phyloP scores from a whole-genome alignment of 495 filamentous ascomycete genomes.

The Penicillium parvum region DNA sequence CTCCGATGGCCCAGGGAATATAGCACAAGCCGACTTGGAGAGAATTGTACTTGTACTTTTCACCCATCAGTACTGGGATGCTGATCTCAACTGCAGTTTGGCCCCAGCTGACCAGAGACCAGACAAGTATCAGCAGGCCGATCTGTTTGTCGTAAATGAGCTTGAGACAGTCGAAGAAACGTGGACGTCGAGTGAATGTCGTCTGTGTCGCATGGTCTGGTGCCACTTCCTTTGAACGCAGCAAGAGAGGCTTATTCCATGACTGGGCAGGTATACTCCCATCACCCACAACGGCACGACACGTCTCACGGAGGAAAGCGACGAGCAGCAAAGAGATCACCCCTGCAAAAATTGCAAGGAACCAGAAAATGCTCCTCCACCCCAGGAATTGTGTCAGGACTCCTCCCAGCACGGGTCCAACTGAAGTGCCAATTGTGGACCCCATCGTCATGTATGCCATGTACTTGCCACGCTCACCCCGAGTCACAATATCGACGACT shows the following conservation, averaged over 20 bases:
- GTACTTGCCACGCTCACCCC: slow-evolving; percentile 34
- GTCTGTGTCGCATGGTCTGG: neutral
- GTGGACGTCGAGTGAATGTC: neutral
- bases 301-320: slow-evolving; percentile 31
- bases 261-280: slow-evolving; percentile 31
- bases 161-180: neutral
- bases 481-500: slow-evolving; percentile 29
- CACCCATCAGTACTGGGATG: neutral
- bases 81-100: slow-evolving; percentile 1
- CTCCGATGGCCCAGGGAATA: neutral
- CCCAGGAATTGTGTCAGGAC: slow-evolving; percentile 56
- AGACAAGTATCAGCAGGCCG: neutral
- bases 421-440: slow-evolving; percentile 33
- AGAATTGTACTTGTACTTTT: slow-evolving; percentile 1
- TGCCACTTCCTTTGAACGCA: neutral
- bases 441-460: slow-evolving; percentile 20
- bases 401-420: slow-evolving; percentile 58
- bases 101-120: neutral
- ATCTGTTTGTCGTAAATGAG: neutral
- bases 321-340: slow-evolving; percentile 39
- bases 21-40: slow-evolving; percentile 5
- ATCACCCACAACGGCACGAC: slow-evolving; percentile 38
- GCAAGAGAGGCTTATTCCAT: slow-evolving; percentile 19
- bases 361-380: slow-evolving; percentile 68
- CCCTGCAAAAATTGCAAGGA: slow-evolving; percentile 50